These are phyloP conservation scores for Alternaria triticina DNA, from an alignment of 2,329 filamentous ascomycete genomes.

Conservation along the genomic window DNA sequence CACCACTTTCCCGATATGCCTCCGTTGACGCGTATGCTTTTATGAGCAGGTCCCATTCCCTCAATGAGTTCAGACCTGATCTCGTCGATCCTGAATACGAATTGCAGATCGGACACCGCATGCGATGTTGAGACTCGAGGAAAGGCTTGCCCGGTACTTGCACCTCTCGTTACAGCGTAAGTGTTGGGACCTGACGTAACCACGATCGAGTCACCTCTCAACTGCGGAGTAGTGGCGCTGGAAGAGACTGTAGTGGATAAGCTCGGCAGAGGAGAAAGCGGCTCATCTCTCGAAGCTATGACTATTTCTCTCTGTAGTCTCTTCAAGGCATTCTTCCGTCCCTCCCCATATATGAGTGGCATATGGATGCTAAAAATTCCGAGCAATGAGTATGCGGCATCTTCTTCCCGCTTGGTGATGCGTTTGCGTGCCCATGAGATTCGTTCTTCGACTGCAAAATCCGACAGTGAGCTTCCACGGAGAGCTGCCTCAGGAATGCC, in stretches of 20 bases:
- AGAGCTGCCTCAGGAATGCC: background rate
- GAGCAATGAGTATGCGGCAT: background rate
- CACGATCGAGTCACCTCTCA: too few species aligned
- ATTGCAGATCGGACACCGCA: too few species aligned
- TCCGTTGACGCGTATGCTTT: too few species aligned
- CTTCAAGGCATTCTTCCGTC: background rate
- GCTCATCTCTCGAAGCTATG: background rate
- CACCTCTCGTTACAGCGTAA: too few species aligned
- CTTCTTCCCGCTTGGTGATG: background rate
- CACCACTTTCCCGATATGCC: too few species aligned
- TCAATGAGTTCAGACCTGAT: too few species aligned
- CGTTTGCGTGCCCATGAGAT: background rate
- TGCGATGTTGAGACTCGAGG: too few species aligned
- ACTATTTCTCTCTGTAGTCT: background rate
- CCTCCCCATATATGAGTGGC: background rate
- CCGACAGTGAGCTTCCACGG: background rate
- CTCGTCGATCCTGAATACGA: too few species aligned
- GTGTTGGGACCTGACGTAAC: too few species aligned
- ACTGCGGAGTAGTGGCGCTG: too few species aligned
- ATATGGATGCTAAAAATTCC: background rate
- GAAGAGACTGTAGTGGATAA: accelerated
- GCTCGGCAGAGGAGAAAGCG: background rate
- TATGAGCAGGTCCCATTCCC: too few species aligned
- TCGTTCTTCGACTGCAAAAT: background rate
- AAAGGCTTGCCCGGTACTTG: too few species aligned